Conservation (phyloP, 2,329 filamentous ascomycete species). For the Cadophora sp. region DNA sequence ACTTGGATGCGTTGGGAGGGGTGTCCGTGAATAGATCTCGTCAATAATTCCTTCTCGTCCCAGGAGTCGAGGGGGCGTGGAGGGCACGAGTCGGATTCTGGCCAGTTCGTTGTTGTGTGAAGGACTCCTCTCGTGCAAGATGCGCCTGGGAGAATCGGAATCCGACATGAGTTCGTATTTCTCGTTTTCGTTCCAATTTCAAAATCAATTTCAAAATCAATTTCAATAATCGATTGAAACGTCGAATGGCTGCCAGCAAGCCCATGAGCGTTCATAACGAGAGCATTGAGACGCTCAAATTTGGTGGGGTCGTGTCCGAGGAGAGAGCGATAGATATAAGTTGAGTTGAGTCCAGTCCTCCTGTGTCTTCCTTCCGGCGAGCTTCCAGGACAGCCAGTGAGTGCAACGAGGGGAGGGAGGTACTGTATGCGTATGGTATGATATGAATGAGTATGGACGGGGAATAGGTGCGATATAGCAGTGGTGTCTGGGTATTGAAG, state of each 20-base stretch:
- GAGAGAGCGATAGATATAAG: slow-evolving; percentile 5
- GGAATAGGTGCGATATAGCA: slow-evolving; percentile 42
- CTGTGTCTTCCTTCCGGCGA: slow-evolving; percentile 10
- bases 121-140: slow-evolving; percentile 39
- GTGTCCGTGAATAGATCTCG: slow-evolving; percentile 43
- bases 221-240: slow-evolving; percentile 10
- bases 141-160: slow-evolving; percentile 31
- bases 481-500: slow-evolving; percentile 60
- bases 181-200: neutral
- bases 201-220: neutral
- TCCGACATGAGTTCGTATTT: slow-evolving; percentile 28
- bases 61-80: slow-evolving; percentile 33
- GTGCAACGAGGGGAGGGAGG: neutral
- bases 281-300: slow-evolving; percentile 16
- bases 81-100: slow-evolving; percentile 33
- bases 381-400: neutral
- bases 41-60: slow-evolving; percentile 29
- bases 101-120: slow-evolving; percentile 36
- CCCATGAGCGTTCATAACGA: slow-evolving; percentile 21
- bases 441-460: neutral
- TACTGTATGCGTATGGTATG: slow-evolving; percentile 7
- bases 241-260: slow-evolving; percentile 16
- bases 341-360: neutral
- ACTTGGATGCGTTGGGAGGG: slow-evolving; percentile 44
- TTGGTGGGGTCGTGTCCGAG: slow-evolving; percentile 9